Evolutionary conservation across 2,329 filamentous ascomycete species (phyloP).

Genomic region (Alternaria gaisen): DNA sequence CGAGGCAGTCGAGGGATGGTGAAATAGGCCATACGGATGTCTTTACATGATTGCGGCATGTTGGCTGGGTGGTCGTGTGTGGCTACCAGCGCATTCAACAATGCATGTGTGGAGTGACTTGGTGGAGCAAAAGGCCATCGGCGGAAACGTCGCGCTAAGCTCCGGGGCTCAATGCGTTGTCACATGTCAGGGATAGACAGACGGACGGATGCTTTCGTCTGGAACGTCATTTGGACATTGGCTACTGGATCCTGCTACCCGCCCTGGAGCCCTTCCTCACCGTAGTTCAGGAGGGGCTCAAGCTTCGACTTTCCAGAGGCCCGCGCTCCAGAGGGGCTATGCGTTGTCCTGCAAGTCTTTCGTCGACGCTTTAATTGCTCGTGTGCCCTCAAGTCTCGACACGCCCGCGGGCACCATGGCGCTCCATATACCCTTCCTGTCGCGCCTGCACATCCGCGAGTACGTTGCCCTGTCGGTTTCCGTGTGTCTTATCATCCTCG

Average conservation of each 20-base stretch:
- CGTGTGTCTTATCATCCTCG: constrained; percentile 81
- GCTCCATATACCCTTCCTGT: constrained; percentile 69
- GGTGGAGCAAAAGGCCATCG: constrained; percentile 13
- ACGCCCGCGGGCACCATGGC: constrained; percentile 41
- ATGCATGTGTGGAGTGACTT: constrained; percentile 10
- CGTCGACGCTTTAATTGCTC: constrained; percentile 9
- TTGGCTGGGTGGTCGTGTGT: constrained; percentile 13
- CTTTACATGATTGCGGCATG: constrained; percentile 97
- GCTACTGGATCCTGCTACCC: too few relatives aligned
- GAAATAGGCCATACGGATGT: constrained; percentile 76
- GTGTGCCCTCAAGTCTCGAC: background rate
- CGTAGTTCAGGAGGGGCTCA: constrained; percentile 5
- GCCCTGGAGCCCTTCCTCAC: background rate
- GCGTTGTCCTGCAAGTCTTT: constrained; percentile 9
- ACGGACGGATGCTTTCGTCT: background rate
- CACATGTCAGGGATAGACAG: constrained; percentile 29
- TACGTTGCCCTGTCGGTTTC: constrained; percentile 88
- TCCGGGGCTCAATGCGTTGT: constrained; percentile 20
- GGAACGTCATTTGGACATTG: constrained; percentile 14
- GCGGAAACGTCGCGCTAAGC: constrained; percentile 13
- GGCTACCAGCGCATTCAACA: constrained; percentile 6
- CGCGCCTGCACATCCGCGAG: constrained; percentile 71
- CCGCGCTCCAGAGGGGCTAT: constrained; percentile 16
- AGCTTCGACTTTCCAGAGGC: constrained; percentile 11
- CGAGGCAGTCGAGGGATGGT: background rate